Conservation (phyloP, 2,329 filamentous ascomycete species). For the Lasiodiplodia theobromae region DNA sequence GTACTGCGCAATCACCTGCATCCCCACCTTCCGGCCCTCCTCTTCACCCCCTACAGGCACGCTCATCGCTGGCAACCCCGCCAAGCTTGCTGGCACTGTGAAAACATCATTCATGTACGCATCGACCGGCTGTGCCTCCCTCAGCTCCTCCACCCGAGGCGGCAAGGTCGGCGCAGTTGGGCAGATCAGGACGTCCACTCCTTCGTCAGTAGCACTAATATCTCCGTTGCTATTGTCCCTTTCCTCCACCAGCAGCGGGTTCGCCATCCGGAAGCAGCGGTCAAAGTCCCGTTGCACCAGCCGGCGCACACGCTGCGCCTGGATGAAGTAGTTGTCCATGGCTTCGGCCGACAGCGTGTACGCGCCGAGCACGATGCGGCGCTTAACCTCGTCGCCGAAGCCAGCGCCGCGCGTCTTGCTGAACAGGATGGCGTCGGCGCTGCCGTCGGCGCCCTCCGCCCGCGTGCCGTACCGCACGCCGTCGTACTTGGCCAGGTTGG, state of each 20-base stretch:
- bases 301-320: slow-evolving; percentile 86
- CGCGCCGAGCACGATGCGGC: slow-evolving; percentile 86
- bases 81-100: slow-evolving; percentile 92
- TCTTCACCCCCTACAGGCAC: slow-evolving; percentile 66
- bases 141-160: slow-evolving; percentile 64
- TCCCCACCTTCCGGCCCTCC: slow-evolving; percentile 56
- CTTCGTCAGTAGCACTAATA: slow-evolving; percentile 52
- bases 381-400: slow-evolving; percentile 84
- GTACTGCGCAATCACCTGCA: slow-evolving; percentile 83
- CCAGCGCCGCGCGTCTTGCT: slow-evolving; percentile 74
- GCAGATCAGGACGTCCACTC: slow-evolving; percentile 85
- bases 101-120: slow-evolving; percentile 94
- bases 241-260: slow-evolving; percentile 63
- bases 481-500: slow-evolving; percentile 96
- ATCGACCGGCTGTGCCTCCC: slow-evolving; percentile 60
- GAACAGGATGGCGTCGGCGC: slow-evolving; percentile 65
- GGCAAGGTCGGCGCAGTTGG: slow-evolving; percentile 84
- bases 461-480: slow-evolving; percentile 87
- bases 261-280: slow-evolving; percentile 71
- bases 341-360: slow-evolving; percentile 90
- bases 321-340: slow-evolving; percentile 95
- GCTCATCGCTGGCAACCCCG: slow-evolving; percentile 87
- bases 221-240: background rate
- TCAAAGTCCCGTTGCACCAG: slow-evolving; percentile 89
- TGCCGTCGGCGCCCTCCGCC: slow-evolving; percentile 60